Evolutionary conservation across 108 stramenopile species (phyloP).

Genomic region (Conticribra guillardii): DNA sequence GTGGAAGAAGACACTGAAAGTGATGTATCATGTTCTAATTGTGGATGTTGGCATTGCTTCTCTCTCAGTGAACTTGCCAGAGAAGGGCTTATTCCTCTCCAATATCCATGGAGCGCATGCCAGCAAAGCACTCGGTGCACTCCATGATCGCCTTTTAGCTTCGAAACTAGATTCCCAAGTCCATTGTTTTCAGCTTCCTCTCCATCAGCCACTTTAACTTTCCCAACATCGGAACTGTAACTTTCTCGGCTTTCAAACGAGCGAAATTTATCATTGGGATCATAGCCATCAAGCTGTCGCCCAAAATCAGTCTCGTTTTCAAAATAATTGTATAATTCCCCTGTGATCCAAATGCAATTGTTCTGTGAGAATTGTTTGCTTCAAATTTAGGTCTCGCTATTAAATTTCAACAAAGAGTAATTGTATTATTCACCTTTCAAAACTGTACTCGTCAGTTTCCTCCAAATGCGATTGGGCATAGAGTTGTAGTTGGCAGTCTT

Average conservation of each 20-base stretch:
- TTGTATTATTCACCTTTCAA: slow-evolving; percentile 45
- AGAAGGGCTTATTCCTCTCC: slow-evolving; percentile 60
- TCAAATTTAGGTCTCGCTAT: too few relatives aligned
- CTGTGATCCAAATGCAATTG: too few relatives aligned
- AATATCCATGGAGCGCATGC: slow-evolving; percentile 79
- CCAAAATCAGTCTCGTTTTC: slow-evolving; percentile 57
- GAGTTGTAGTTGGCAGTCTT: slow-evolving; percentile 36
- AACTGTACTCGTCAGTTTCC: slow-evolving; percentile 28
- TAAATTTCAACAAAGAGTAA: too few relatives aligned
- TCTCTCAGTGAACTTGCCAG: slow-evolving; percentile 22
- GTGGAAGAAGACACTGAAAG: background rate
- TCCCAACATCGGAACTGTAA: background rate
- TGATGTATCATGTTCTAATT: background rate
- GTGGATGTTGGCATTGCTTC: background rate
- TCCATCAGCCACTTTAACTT: background rate
- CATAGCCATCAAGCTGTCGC: slow-evolving; percentile 44
- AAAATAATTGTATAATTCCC: slow-evolving; percentile 49
- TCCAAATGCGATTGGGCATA: slow-evolving; percentile 43
- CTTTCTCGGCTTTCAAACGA: background rate
- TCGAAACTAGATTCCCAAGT: slow-evolving; percentile 38
- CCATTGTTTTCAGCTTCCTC: background rate
- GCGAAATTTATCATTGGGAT: slow-evolving; percentile 49
- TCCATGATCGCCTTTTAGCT: slow-evolving; percentile 52
- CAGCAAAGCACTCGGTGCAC: slow-evolving; percentile 65
- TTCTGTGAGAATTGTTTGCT: too few relatives aligned